phyloP scores from a whole-genome alignment of 2,329 filamentous ascomycete genomes.

The Phialophora verrucosa region DNA sequence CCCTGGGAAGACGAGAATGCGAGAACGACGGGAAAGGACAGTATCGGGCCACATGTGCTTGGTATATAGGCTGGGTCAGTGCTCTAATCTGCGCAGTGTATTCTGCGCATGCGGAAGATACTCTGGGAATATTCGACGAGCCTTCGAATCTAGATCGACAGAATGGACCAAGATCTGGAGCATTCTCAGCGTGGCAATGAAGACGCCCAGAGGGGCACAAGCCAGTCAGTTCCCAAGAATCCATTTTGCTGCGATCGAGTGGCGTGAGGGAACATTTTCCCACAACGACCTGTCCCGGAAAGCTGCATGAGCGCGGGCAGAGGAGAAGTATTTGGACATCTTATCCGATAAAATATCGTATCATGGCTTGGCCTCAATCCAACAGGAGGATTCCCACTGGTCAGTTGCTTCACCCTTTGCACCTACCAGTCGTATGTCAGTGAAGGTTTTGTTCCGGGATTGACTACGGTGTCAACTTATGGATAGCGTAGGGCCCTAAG shows the following conservation, averaged over 20 bases:
- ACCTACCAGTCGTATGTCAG: constrained; percentile 4
- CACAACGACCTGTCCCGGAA: neutral
- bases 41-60: neutral
- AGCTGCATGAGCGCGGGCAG: neutral
- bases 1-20: neutral
- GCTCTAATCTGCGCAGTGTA: neutral
- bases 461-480: neutral
- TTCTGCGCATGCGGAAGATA: neutral
- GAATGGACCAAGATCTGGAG: neutral
- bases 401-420: neutral
- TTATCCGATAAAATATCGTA: neutral
- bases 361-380: neutral
- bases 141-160: neutral
- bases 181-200: neutral
- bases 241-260: neutral
- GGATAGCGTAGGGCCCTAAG: neutral
- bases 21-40: neutral
- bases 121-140: neutral
- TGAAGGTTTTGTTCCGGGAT: neutral
- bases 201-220: neutral
- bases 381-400: neutral
- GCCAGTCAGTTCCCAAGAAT: neutral
- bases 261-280: neutral
- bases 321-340: neutral
- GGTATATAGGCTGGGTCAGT: constrained; percentile 6